phyloP scores from a whole-genome alignment of 257 asterid genomes.

The Linaria vulgaris region DNA sequence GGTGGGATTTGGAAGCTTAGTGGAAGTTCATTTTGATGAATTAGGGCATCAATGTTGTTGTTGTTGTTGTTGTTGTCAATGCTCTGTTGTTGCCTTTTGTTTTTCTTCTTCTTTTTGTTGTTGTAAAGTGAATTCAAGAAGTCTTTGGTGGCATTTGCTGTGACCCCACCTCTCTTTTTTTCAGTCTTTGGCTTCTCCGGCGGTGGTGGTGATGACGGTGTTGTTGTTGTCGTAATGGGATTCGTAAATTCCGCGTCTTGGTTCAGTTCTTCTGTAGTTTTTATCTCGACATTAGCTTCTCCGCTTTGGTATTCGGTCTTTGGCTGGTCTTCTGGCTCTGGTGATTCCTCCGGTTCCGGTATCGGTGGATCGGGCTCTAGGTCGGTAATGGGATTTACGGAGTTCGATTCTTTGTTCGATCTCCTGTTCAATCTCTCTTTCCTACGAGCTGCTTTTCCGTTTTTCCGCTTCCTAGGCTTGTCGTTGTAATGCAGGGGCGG shows the following conservation, averaged over 20 bases:
- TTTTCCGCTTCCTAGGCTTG: constrained; percentile 1
- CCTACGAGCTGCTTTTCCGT: constrained; percentile 24
- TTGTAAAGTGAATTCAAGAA: constrained; percentile 68
- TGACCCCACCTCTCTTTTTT: constrained; percentile 44
- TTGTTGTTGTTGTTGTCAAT: too few species aligned
- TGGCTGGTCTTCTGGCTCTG: constrained; percentile 27
- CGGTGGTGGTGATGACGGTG: constrained; percentile 48
- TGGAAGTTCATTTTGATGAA: constrained; percentile 52
- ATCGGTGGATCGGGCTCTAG: constrained; percentile 35
- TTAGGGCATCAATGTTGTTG: constrained; percentile 63
- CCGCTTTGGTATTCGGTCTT: constrained; percentile 31
- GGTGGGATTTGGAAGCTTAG: constrained; percentile 41
- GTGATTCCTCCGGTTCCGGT: too few species aligned
- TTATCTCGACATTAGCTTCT: constrained; percentile 41
- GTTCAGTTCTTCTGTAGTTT: constrained; percentile 31
- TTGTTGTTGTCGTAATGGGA: constrained; percentile 14
- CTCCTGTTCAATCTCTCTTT: constrained; percentile 43
- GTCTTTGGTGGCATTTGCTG: constrained; percentile 65
- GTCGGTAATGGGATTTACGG: constrained; percentile 29
- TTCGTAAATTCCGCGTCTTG: constrained; percentile 31
- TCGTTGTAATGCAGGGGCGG: constrained; percentile 20
- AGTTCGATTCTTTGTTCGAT: constrained; percentile 31
- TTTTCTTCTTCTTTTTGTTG: constrained; percentile 78
- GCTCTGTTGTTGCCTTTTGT: constrained; percentile 68
- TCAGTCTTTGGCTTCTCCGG: constrained; percentile 27